Conservation (phyloP, 2,329 filamentous ascomycete genomes). For the Achaetomium macrosporum region DNA sequence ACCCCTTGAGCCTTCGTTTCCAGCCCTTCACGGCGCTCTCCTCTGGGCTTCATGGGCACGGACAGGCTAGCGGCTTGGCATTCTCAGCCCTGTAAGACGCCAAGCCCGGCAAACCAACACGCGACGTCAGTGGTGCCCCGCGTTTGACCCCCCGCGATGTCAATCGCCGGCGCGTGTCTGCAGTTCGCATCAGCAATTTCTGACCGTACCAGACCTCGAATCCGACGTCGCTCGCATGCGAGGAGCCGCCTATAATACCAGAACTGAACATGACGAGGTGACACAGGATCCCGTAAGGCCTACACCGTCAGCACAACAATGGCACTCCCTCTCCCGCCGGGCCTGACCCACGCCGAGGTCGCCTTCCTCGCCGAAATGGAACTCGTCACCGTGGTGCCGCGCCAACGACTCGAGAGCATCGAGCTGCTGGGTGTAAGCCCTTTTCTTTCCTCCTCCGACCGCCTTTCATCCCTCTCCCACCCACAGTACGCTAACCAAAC, state of each 20-base stretch:
- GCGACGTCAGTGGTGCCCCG: slow-evolving; percentile 6
- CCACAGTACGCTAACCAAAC: slow-evolving; percentile 7
- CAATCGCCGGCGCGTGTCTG: neutral
- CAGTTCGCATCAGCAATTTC: neutral
- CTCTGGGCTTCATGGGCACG: too few species aligned
- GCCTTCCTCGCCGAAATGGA: slow-evolving; percentile 98
- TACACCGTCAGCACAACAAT: slow-evolving; percentile 29
- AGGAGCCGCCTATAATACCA: neutral
- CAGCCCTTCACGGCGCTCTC: too few species aligned
- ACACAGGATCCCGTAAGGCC: slow-evolving; percentile 1
- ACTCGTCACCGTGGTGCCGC: slow-evolving; percentile 83
- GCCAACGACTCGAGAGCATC: slow-evolving; percentile 81
- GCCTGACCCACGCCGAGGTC: slow-evolving; percentile 76
- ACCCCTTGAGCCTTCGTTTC: too few species aligned
- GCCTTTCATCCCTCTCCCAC: slow-evolving; percentile 21
- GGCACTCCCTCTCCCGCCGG: slow-evolving; percentile 46
- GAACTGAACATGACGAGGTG: slow-evolving; percentile 18
- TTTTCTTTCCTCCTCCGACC: slow-evolving; percentile 8
- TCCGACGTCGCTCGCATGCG: neutral
- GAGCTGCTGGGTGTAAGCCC: slow-evolving; percentile 68
- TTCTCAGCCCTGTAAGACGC: slow-evolving; percentile 10
- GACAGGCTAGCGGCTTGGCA: slow-evolving; percentile 2
- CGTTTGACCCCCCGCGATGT: neutral
- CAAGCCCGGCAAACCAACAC: neutral
- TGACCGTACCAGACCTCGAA: neutral